These are phyloP conservation scores for Suillus subaureus DNA, from an alignment of 768 basidiomycete genomes.

Conservation along the genomic window DNA sequence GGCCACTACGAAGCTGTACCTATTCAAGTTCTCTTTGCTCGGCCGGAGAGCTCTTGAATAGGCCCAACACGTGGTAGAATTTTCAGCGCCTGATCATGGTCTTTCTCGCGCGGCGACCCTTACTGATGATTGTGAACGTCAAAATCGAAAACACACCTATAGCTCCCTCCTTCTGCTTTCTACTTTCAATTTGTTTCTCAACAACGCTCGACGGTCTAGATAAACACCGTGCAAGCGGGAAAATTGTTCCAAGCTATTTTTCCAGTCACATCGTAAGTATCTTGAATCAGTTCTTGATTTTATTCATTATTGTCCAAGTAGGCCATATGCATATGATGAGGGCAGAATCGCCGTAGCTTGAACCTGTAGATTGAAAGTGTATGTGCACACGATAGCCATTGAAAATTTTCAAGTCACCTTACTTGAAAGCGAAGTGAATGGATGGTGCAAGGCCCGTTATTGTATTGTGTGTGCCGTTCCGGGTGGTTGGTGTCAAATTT, in stretches of 20 bases:
- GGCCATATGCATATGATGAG: background rate
- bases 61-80: no score
- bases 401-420: slow-evolving; percentile 8
- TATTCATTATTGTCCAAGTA: background rate
- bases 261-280: background rate
- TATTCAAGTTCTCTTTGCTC: no score
- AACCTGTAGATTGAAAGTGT: no score
- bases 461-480: slow-evolving; percentile 31
- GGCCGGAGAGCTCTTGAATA: no score
- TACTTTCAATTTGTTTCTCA: background rate
- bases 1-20: no score
- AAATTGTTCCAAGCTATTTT: background rate
- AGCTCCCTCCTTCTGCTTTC: background rate
- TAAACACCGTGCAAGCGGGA: background rate
- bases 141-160: background rate
- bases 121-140: background rate
- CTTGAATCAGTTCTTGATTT: background rate
- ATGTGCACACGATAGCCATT: background rate
- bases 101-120: background rate
- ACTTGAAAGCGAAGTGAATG: slow-evolving; percentile 26
- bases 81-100: no score
- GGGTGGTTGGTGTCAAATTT: slow-evolving; percentile 34
- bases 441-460: slow-evolving; percentile 27
- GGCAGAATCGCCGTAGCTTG: background rate
- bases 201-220: background rate